Base-by-base conservation (phyloP, 805 yeast species). In the Sungouiella blattae region DNA sequence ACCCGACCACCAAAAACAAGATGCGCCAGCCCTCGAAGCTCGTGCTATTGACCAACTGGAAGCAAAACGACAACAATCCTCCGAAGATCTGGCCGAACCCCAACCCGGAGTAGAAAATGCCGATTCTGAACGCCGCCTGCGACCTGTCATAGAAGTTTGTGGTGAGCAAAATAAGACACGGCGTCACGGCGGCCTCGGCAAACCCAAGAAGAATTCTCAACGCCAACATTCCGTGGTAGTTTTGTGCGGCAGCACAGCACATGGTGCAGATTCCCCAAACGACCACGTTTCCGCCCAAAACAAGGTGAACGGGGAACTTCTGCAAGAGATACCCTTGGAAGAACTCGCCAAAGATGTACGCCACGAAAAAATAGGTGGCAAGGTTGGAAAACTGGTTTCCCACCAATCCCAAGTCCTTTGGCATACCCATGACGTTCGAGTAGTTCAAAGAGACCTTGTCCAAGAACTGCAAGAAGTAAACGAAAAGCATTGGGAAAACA, bases 61-160 rank as follows among this genome's bases (percentile, higher is more conserved):
- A 47, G 21, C 33, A 32, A 34, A 35, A 51, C 24, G 52, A 47
- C 25, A 51, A 33, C 14, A 51, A 26, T 13, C 49, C 53, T 9
- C 56, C 56, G 18, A 43, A 13, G 4, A 51, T 47, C 30, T 50
- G 52, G 24, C 52, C 56, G 15, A 50, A 30, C 2, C 55, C 56
- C 28, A 48, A 34, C 9, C 55, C 51, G 35, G 35, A 28, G 27
- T 37, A 37, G 24, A 40, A 46, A 4, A 45, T 34, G 11, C 50
- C 47, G 31, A 44, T 46, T 20, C 50, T 37, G 39, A 41, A 44
- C 7, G 42, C 40, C n/a, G 37, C 39, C 31, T 41, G 44, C 11
- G 30, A 28, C 27, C 33, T 36, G 16, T 35, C 25, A 36, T 41
- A 46, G 32, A 44, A 46, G 35, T 41, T 46, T 6, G 44, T 45